Evolutionary conservation across 1,139 yeast genomes (phyloP).

Genomic region (Candida smagusa): DNA sequence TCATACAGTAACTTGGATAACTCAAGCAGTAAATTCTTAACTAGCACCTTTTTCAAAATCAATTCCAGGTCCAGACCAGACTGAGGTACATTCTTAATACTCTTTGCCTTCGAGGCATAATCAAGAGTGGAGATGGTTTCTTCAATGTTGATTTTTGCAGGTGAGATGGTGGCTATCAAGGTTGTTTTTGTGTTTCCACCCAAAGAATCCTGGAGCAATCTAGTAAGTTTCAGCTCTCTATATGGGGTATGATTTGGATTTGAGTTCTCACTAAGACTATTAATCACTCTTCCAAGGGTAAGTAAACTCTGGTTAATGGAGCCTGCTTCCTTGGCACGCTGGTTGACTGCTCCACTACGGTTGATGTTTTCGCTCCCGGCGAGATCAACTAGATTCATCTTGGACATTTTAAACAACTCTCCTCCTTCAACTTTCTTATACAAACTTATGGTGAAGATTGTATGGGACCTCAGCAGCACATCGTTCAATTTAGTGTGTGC

Average conservation of each 20-base stretch:
- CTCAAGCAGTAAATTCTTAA: slow-evolving; percentile 56
- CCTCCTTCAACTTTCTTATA: slow-evolving; percentile 26
- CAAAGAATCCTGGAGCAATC: slow-evolving; percentile 75
- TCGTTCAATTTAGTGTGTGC: slow-evolving; percentile 72
- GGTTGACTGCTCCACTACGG: slow-evolving; percentile 75
- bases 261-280: slow-evolving; percentile 45
- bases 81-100: slow-evolving; percentile 72
- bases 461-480: slow-evolving; percentile 68
- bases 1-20: slow-evolving; percentile 56
- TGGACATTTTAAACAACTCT: slow-evolving; percentile 49
- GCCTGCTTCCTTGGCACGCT: slow-evolving; percentile 85
- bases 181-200: slow-evolving; percentile 83
- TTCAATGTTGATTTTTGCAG: slow-evolving; percentile 67
- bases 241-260: slow-evolving; percentile 66
- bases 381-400: slow-evolving; percentile 77
- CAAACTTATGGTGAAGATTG: slow-evolving; percentile 63
- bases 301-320: slow-evolving; percentile 79
- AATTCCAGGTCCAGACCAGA: slow-evolving; percentile 48
- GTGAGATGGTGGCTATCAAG: slow-evolving; percentile 79
- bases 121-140: slow-evolving; percentile 83
- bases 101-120: slow-evolving; percentile 80
- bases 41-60: slow-evolving; percentile 56
- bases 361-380: slow-evolving; percentile 87
- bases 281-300: slow-evolving; percentile 82
- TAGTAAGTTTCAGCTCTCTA: slow-evolving; percentile 78